Percentiles rank a stretch among this genome's conserved stretches.
These are phyloP conservation scores for Boletus pseudo-olivaceus DNA, from an alignment of 768 basidiomycete species.

Conservation along the genomic window DNA sequence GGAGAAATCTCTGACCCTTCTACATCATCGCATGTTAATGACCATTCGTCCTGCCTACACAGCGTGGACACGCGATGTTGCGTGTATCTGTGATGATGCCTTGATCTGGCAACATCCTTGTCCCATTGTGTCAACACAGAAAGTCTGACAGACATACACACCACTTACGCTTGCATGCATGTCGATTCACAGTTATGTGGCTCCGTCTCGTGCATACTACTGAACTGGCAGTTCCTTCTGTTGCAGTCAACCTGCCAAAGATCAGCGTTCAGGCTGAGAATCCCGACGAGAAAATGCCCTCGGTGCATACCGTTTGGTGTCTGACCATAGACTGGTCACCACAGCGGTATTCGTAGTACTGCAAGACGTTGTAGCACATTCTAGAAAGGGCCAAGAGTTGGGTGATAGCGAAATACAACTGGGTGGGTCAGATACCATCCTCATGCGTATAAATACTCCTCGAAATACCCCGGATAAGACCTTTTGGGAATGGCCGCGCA, in stretches of 20 bases:
- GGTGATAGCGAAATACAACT: neutral
- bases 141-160: neutral
- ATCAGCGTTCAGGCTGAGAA: neutral
- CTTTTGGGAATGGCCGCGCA: slow-evolving; percentile 3
- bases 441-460: slow-evolving; percentile 22
- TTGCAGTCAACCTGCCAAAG: slow-evolving; percentile 48
- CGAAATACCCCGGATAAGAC: neutral
- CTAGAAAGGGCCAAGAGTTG: neutral
- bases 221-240: slow-evolving; percentile 36
- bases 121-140: slow-evolving; percentile 2
- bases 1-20: neutral
- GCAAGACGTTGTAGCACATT: slow-evolving; percentile 36
- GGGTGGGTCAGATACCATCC: slow-evolving; percentile 1
- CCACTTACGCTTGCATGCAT: slow-evolving; percentile 38
- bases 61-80: slow-evolving; percentile 12
- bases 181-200: slow-evolving; percentile 36
- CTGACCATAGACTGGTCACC: slow-evolving; percentile 28
- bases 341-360: slow-evolving; percentile 35
- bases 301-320: slow-evolving; percentile 33
- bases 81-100: slow-evolving; percentile 22
- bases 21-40: slow-evolving; percentile 12
- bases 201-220: slow-evolving; percentile 31
- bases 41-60: slow-evolving; percentile 24
- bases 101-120: slow-evolving; percentile 31
- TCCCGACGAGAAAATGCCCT: neutral